Evolutionary conservation across 1,284 basidiomycete genomes (phyloP), one percentile per base, ranked within the genome.

Genomic region (Thecaphora thlaspeos): DNA sequence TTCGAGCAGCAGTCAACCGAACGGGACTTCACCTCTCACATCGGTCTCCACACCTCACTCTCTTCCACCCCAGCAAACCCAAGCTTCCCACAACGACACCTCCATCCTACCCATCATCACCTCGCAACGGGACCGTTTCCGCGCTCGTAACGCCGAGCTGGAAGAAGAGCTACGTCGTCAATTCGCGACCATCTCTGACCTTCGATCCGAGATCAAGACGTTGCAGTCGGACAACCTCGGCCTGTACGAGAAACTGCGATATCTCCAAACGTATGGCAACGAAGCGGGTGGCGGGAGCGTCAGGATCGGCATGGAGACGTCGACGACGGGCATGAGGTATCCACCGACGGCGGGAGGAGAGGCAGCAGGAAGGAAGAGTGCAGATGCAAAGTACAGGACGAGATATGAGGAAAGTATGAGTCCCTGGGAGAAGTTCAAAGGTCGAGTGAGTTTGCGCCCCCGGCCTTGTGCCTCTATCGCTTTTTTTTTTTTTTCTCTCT

Each of bases 371-470:
- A 47, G 60, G 7, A 55, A 41, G 3, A 55, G 55, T 23, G 55
- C 48, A 4, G 88, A 87, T 68, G 89, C 87, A 76, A 57, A 65
- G 52, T 98, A 97, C 79, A 86, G 88, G 48, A 85, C 88, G 58
- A 84, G 90, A 76, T 97, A 97, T 76, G 93, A 98, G 76, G 90
- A 95, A 78, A 85, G 88, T 43, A 90, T 97, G 85, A 96, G 98
- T 74, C 94, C 94, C 0, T 98, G 97, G 78, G 91, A 96, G 78
- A 90, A 89, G 4, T 97, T 98, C 83, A 86, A 91, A 56, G 92
- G 93, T 4, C 82, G 90, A 75, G 92, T 93, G 72, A 73, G 90
- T 84, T 17, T 17, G 4, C 37, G 9, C 11, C 37, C 26, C 14
- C 26, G 37, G 11, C n/a, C n/a, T n/a, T n/a, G n/a, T n/a, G n/a